Evolutionary conservation across 345 rosid genomes (phyloP).

Genomic region (Clausena lansium): DNA sequence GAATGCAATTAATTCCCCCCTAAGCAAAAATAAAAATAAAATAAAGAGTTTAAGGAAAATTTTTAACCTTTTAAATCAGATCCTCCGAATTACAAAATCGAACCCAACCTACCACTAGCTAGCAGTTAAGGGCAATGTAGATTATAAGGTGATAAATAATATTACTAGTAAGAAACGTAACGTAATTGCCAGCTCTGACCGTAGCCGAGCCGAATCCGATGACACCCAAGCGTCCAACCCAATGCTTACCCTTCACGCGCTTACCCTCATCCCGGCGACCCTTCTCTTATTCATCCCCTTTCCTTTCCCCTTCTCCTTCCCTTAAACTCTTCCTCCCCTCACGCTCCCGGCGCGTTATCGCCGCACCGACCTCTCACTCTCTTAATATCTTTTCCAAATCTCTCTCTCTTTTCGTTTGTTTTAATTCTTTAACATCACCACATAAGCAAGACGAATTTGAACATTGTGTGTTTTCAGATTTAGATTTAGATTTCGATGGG

Average conservation of each 20-base stretch:
- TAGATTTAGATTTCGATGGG: constrained; percentile 26
- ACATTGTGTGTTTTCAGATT: background rate
- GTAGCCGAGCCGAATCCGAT: constrained; percentile 43
- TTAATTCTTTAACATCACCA: background rate
- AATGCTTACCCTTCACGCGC: constrained; percentile 24
- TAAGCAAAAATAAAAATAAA: background rate
- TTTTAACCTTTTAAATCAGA: too few species aligned
- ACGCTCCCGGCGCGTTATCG: constrained; percentile 36
- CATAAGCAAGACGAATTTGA: background rate
- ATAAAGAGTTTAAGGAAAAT: background rate
- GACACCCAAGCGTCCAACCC: constrained; percentile 34
- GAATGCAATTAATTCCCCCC: background rate
- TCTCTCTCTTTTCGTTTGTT: background rate
- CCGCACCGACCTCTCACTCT: constrained; percentile 12
- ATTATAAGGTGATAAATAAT: background rate
- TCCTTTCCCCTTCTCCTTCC: constrained; percentile 1
- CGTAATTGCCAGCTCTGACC: constrained; percentile 31
- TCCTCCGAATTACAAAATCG: background rate
- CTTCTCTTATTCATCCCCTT: constrained; percentile 19
- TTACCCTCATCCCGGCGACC: constrained; percentile 39
- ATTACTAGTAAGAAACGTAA: constrained; percentile 16
- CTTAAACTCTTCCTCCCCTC: constrained; percentile 28
- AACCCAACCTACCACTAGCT: background rate
- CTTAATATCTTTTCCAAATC: background rate
- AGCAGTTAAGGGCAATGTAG: too few species aligned